These are phyloP conservation scores for Pezicula radicicola DNA, from an alignment of 2,329 filamentous ascomycete genomes.

Conservation along the genomic window DNA sequence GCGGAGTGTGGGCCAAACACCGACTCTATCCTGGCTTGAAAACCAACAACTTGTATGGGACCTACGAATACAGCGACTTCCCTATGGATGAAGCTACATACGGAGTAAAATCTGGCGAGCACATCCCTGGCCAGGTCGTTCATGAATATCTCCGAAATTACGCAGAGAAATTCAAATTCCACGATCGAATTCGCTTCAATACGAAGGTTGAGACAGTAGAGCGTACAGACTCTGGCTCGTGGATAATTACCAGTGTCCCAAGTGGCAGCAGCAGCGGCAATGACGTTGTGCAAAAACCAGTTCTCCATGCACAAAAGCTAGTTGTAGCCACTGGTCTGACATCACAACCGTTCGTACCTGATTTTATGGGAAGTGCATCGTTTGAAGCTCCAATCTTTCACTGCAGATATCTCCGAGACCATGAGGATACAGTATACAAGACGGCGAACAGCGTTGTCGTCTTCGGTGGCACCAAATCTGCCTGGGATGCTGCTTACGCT, in stretches of 20 bases:
- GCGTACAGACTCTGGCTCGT: slow-evolving; percentile 40
- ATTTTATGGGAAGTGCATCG: slow-evolving; percentile 40
- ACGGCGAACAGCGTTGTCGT: slow-evolving; percentile 44
- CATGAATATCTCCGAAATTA: slow-evolving; percentile 55
- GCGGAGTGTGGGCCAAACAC: slow-evolving; percentile 68
- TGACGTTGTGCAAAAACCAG: no score
- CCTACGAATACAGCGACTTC: slow-evolving; percentile 72
- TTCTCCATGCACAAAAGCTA: slow-evolving; percentile 41
- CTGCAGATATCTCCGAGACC: slow-evolving; percentile 39
- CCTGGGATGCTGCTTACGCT: slow-evolving; percentile 62
- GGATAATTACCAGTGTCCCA: slow-evolving; percentile 26
- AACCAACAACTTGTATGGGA: slow-evolving; percentile 71
- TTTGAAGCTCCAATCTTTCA: slow-evolving; percentile 50
- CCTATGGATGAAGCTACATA: slow-evolving; percentile 61
- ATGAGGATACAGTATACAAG: slow-evolving; percentile 37
- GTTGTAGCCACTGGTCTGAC: slow-evolving; percentile 55
- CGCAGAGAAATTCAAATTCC: slow-evolving; percentile 48
- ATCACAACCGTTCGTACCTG: slow-evolving; percentile 45
- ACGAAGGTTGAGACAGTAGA: slow-evolving; percentile 47
- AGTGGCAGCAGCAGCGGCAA: no score
- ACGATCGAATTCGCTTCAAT: slow-evolving; percentile 42
- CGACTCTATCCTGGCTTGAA: slow-evolving; percentile 67
- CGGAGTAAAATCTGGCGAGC: slow-evolving; percentile 41
- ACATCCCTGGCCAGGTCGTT: slow-evolving; percentile 54
- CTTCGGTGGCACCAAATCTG: slow-evolving; percentile 61